Evolutionary conservation across 495 filamentous ascomycete genomes (phyloP).

Genomic region (Neohortaea acidophila): DNA sequence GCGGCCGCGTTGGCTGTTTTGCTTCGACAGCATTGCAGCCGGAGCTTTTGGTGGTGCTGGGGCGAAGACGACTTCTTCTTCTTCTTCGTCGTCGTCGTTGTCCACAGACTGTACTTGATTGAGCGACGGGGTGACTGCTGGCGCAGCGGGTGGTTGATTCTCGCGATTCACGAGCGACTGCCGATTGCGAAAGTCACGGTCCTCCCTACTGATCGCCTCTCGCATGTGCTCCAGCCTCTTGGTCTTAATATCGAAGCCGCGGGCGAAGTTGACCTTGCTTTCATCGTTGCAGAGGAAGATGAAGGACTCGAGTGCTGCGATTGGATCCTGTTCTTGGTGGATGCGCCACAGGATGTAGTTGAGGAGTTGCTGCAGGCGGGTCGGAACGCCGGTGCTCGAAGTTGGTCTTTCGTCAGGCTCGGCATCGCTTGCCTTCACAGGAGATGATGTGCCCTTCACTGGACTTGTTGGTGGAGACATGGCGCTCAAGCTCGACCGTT

Average conservation of each 20-base stretch:
- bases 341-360: conserved; percentile 48
- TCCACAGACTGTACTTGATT: conserved; percentile 22
- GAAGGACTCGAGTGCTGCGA: conserved; percentile 32
- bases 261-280: conserved; percentile 39
- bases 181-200: conserved; percentile 43
- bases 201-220: conserved; percentile 43
- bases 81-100: conserved; percentile 36
- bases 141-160: conserved; percentile 9
- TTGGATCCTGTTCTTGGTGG: conserved; percentile 30
- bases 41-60: conserved; percentile 32
- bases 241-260: conserved; percentile 43
- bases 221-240: conserved; percentile 47
- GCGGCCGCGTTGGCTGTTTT: conserved; percentile 16
- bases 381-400: conserved; percentile 22
- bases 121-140: neutral
- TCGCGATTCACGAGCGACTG: conserved; percentile 31
- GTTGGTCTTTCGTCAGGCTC: neutral
- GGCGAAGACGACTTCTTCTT: conserved; percentile 40
- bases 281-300: conserved; percentile 45
- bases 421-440: conserved; percentile 8
- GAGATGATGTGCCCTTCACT: conserved; percentile 28
- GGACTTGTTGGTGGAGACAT: conserved; percentile 31
- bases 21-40: conserved; percentile 28
- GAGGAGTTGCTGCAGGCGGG: conserved; percentile 40
- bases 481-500: conserved; percentile 19